These are phyloP conservation scores for Diospyros kaki DNA, from an alignment of 148 eudicot genomes.

Conservation along the genomic window DNA sequence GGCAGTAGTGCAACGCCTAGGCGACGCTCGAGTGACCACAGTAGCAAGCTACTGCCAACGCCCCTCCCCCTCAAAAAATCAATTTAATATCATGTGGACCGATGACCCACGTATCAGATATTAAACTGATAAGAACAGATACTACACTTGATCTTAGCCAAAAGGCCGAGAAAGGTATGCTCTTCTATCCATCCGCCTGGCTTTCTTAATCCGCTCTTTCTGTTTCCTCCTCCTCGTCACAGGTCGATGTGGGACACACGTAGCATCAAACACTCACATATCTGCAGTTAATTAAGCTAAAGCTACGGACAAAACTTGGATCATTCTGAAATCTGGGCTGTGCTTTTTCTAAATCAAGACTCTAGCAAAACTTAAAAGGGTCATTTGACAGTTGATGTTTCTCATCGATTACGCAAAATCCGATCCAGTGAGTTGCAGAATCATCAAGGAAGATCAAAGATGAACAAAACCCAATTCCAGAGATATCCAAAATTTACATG, in stretches of 20 bases:
- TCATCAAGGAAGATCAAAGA: background rate
- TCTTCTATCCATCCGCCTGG: background rate
- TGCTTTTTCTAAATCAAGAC: no score
- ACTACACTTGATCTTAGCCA: background rate
- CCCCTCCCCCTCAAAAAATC: background rate
- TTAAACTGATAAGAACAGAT: no score
- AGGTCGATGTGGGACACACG: background rate
- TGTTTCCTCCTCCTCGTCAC: background rate
- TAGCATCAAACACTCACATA: no score
- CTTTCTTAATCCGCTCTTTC: background rate
- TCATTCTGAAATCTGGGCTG: no score
- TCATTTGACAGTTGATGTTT: no score
- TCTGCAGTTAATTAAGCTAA: no score
- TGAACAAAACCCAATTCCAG: background rate
- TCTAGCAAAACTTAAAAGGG: no score
- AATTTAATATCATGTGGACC: no score
- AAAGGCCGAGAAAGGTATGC: no score
- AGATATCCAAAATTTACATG: background rate
- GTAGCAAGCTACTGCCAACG: background rate
- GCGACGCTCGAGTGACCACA: background rate
- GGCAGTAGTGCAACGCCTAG: background rate
- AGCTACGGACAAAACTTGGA: no score
- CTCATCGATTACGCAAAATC: no score
- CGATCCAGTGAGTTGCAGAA: background rate
- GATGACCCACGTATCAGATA: no score